Evolutionary conservation across 768 basidiomycete genomes (phyloP).

Genomic region (Mrakia blollopis): DNA sequence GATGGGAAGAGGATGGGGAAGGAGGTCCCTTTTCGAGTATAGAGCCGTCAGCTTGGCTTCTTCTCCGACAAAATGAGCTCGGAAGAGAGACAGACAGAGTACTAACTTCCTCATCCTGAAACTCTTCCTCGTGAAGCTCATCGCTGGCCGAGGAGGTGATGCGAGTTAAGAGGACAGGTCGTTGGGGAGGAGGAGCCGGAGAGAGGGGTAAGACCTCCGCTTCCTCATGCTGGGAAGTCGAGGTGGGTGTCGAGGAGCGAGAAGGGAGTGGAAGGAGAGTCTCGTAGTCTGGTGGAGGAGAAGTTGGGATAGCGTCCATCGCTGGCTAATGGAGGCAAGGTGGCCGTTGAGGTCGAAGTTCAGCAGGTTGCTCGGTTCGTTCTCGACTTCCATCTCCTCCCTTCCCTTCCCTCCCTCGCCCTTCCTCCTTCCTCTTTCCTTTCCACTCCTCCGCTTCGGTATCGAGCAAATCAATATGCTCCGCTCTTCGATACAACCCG

Average conservation of each 20-base stretch:
- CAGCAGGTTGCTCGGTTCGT: too few relatives aligned
- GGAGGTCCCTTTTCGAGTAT: neutral
- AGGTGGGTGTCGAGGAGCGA: neutral
- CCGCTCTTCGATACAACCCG: too few relatives aligned
- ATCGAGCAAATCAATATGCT: too few relatives aligned
- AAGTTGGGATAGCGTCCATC: neutral
- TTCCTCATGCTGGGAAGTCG: neutral
- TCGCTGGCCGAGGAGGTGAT: slow-evolving; percentile 4
- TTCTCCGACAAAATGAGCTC: neutral
- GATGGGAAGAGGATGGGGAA: neutral
- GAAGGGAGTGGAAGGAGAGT: neutral
- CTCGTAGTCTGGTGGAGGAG: slow-evolving; percentile 3
- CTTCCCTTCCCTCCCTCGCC: too few relatives aligned
- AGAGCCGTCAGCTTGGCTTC: neutral
- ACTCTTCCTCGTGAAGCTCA: slow-evolving; percentile 14
- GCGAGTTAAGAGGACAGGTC: slow-evolving; percentile 1
- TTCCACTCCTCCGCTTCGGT: too few relatives aligned
- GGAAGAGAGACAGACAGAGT: neutral
- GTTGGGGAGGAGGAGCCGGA: neutral
- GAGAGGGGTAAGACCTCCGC: neutral
- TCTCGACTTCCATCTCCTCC: too few relatives aligned
- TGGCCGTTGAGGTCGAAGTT: too few relatives aligned
- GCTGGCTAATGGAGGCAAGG: neutral
- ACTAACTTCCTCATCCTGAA: slow-evolving; percentile 6
- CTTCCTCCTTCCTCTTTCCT: too few relatives aligned